These are phyloP conservation scores for Camellia oleifera DNA, from an alignment of 179 eudicot species.

Conservation along the genomic window DNA sequence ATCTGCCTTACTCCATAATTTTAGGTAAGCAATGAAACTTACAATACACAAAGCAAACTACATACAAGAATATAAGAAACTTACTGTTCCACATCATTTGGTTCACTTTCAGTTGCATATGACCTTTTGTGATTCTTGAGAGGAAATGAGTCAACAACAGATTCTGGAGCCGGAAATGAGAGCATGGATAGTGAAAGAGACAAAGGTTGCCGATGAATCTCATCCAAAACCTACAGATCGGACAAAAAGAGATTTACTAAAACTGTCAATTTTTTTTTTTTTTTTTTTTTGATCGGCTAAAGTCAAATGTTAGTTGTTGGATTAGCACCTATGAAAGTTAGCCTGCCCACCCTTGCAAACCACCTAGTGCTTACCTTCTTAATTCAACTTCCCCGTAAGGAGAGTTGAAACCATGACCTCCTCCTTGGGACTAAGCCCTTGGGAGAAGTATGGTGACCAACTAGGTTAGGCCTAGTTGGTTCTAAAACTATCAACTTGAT, in stretches of 20 bases:
- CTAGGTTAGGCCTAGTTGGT: too few species aligned
- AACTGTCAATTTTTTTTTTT: too few species aligned
- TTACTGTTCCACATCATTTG: slow-evolving; percentile 70
- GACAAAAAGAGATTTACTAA: neutral
- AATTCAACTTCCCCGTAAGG: too few species aligned
- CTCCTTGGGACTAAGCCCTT: too few species aligned
- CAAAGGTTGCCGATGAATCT: slow-evolving; percentile 72
- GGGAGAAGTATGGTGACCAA: too few species aligned
- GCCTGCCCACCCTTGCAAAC: too few species aligned
- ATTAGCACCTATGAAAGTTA: too few species aligned
- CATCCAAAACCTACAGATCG: slow-evolving; percentile 66
- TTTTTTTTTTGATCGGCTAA: too few species aligned
- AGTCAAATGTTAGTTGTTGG: too few species aligned
- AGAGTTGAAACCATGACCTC: too few species aligned
- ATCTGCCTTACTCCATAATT: neutral
- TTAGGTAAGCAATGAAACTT: neutral
- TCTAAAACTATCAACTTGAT: neutral
- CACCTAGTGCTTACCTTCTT: too few species aligned
- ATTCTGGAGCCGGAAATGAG: slow-evolving; percentile 75
- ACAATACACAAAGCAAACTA: neutral
- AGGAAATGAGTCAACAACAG: slow-evolving; percentile 76
- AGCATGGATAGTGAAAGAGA: slow-evolving; percentile 62
- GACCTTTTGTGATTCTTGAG: slow-evolving; percentile 43
- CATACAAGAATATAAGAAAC: slow-evolving; percentile 17
- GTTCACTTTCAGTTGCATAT: slow-evolving; percentile 32